Percentiles rank a stretch among this genome's conserved stretches.
phyloP scores from a whole-genome alignment of 179 eudicot species.

The Beta lomatogona region DNA sequence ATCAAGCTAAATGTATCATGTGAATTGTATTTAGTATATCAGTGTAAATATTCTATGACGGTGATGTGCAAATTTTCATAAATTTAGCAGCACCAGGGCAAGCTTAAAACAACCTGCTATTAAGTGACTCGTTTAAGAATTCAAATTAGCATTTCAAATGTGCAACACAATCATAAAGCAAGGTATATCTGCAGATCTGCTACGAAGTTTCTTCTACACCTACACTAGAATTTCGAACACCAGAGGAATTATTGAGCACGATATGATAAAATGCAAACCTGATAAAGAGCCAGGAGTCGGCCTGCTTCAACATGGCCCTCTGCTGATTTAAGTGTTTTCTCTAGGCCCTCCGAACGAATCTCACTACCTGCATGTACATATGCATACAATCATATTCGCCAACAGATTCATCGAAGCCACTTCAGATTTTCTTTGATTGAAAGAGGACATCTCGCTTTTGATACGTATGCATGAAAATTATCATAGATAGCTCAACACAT shows the following conservation, averaged over 20 bases:
- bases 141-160: not conserved
- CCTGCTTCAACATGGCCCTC: conserved; percentile 99
- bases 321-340: conserved; percentile 65
- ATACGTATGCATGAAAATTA: not conserved
- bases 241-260: not conserved
- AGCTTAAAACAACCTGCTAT: conserved; percentile 11
- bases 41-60: not conserved
- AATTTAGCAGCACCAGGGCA: conserved; percentile 5
- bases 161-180: not conserved
- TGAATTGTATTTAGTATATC: not conserved
- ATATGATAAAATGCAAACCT: conserved; percentile 49
- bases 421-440: not conserved
- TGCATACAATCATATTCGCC: conserved; percentile 17
- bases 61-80: not conserved
- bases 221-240: not conserved
- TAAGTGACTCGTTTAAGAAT: not conserved
- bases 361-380: conserved; percentile 52
- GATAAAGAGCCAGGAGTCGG: conserved; percentile 85
- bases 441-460: not conserved
- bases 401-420: conserved; percentile 10
- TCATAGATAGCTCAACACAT: no score
- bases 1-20: not conserved
- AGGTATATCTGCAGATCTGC: not conserved
- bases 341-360: conserved; percentile 45
- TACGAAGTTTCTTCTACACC: conserved; percentile 2